Base-by-base conservation (phyloP, 495 filamentous ascomycete species). In the Penicillium odoratum region DNA sequence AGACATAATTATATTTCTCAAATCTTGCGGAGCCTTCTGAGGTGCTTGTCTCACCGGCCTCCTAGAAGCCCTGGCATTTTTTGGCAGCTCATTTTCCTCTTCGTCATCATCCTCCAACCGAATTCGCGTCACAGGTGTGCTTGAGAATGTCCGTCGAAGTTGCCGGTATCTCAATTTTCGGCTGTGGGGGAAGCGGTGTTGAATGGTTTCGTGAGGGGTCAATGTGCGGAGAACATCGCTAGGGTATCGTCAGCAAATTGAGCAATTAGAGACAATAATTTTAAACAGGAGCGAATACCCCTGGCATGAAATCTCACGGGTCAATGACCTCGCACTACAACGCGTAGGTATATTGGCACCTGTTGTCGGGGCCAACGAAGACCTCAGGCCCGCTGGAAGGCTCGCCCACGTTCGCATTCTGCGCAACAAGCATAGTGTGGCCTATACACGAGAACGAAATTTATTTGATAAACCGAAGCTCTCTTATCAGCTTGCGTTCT, bases 331-430 rank as follows among this genome's bases (percentile, higher is more conserved):
- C 25, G 13, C 21, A 46, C 26, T 55, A 34, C 8, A 13, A 45
- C 21, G 11, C 10, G 29, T 8, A 21, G 25, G 30, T 42, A 18
- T 15, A 21, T 44, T 57, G 56, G 53, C n/a, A 21, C 40, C 28
- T 16, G 53, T 18, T 34, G 42, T 57, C n/a, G 53, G 16, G 31
- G 34, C 51, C 30, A 40, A 58, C 52, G 57, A 60, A 51, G 53
- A 44, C 52, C 55, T 68, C 62, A 62, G 56, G 53, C 67, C 56
- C 52, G 63, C 60, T 59, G 56, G 45, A 55, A 64, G 31, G 46
- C n/a, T 62, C 46, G 33, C 52, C 60, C 58, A 56, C 36, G 51
- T 53, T 38, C 53, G 63, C 69, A 71, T 70, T 15, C 43, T 65
- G 65, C 57, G 51, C 51, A 40, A 38, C 50, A 57, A 58, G 46